Conservation (phyloP, 306 rosid genomes). For the Dryas octopetala region DNA sequence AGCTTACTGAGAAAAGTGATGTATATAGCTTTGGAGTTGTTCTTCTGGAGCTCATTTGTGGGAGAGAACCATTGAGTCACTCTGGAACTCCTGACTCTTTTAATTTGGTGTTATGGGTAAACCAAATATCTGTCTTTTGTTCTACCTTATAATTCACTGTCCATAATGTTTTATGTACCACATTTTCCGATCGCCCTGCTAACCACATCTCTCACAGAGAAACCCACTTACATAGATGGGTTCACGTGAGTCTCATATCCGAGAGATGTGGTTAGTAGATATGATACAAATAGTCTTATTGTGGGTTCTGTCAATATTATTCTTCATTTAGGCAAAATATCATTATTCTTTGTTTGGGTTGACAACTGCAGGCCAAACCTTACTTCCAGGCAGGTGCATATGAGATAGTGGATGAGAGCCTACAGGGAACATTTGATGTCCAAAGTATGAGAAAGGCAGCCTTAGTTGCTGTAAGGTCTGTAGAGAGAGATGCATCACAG, state of each 20-base stretch:
- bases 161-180: too few relatives aligned
- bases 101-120: constrained; percentile 93
- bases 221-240: too few relatives aligned
- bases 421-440: constrained; percentile 56
- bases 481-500: constrained; percentile 81
- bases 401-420: constrained; percentile 75
- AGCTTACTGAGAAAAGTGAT: constrained; percentile 88
- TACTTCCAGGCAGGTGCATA: constrained; percentile 89
- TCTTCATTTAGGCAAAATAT: background rate
- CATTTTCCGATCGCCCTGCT: too few relatives aligned
- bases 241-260: too few relatives aligned
- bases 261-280: too few relatives aligned
- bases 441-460: constrained; percentile 81
- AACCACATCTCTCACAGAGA: too few relatives aligned
- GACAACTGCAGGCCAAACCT: constrained; percentile 75
- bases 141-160: background rate
- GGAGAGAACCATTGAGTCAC: constrained; percentile 84
- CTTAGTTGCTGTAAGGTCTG: constrained; percentile 62
- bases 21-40: constrained; percentile 94
- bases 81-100: constrained; percentile 88
- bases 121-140: background rate
- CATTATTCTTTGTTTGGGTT: background rate
- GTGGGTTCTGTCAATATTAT: background rate
- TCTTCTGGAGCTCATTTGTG: constrained; percentile 90
- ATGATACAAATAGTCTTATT: background rate